Base-by-base conservation (phyloP, 441 rosid genomes). In the Bruguiera hainesii region DNA sequence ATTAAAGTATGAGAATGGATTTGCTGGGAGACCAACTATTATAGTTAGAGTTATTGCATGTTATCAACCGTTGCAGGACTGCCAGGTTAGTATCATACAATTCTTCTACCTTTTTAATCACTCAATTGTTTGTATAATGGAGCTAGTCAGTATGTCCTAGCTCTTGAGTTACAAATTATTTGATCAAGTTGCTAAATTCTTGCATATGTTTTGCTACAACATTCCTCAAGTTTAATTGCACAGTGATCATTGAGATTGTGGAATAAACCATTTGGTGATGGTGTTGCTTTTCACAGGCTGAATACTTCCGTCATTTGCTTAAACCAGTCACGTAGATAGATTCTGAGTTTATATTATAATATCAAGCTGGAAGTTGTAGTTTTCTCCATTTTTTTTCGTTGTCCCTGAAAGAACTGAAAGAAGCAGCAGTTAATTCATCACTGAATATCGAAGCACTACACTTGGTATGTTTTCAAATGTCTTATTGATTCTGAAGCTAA, bases 51-150 rank as follows among this genome's bases (percentile, higher is more conserved):
- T 91, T 42, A 87, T 91, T 78, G 97, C 89, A 76, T 91, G 97
- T 84, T 91, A 86, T 83, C 90, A 85, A 87, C 97, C 89, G 7
- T 82, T 91, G 80, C 89, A 91, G 82, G 90, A 89, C 84, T 91
- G 97, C 74, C 97, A 91, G 94, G 97, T 91, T 74, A 62, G 84
- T 69, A 21, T 39, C 46, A 7, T 28, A 19, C 13, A 31, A 37
- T 16, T 46, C 55, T 15, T 26, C 19, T 60, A 39, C 33, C 37
- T 61, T 50, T 39, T 66, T 63, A 68, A 8, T 48, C 39, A 1
- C 23, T 50, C n/a, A 56, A 73, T 10, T 42, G 6, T 51, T 74
- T 62, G 2, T 4, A 2, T 29, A 13, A 13, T 55, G 26, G 56
- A 1, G 60, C 26, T 21, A 52, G n/a, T 25, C 58, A 31, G 29